Base-by-base conservation (phyloP, 371 early-diverging fungal genomes). In the Mucor velutinosus region DNA sequence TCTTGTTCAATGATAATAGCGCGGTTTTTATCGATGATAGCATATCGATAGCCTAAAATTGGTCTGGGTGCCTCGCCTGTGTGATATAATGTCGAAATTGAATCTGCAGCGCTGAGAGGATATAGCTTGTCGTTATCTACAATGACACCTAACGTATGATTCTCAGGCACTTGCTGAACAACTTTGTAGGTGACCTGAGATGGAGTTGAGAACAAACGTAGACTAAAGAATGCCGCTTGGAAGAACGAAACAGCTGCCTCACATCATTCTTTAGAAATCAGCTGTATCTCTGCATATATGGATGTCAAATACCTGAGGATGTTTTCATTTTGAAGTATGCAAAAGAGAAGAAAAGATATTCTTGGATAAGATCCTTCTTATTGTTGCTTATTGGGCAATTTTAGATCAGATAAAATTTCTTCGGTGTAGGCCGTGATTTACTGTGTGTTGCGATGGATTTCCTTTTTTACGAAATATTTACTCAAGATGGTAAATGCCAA, bases 141-240 rank as follows among this genome's bases (percentile, higher is more conserved):
- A 21, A 71, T 33, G 10, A 67, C 72, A 27, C 67, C 64, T 15
- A 65, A 1, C 2, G 39, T 47, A 29, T 63, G 45, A 30, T 63
- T 53, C 19, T 49, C 33, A 2, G 60, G 45, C 3, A 59, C 55
- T 4, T 56, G 53, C 0, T 47, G 58, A n/a, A 71, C 49, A 8
- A 71, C 72, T 10, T 37, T 71, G 29, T 71, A 71, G 39, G 51
- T 61, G 8, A 66, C 47, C 41, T 65, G 58, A 27, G 58, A 37
- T 6, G 60, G 53, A 5, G 14, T 15, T 4, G 39, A 19, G n/a
- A 37, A 17, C 3, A 15, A 27, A 4, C 29, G 27, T 14, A 59
- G 33, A 3, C 30, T 11, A n/a, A 33, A 19, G n/a, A 57, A 32
- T 57, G 12, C 57, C 1, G 57, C 33, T 29, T 29, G 30, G 10